Evolutionary conservation across 1,139 yeast species (phyloP).

Genomic region (Candida freyschussii): DNA sequence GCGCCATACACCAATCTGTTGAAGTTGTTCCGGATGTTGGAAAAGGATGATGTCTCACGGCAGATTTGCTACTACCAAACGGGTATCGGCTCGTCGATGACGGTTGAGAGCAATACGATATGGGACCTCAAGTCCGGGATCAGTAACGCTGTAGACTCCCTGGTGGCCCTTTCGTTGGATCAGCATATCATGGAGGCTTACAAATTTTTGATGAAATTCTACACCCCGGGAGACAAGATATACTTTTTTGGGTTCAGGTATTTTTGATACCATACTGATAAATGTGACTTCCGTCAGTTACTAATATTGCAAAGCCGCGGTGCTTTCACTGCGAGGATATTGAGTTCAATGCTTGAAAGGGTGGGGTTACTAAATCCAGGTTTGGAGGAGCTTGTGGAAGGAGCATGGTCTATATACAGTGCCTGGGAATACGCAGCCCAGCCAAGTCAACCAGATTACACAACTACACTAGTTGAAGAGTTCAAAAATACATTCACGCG

Average conservation of each 20-base stretch:
- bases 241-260: slow-evolving; percentile 54
- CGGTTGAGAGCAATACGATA: slow-evolving; percentile 33
- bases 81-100: slow-evolving; percentile 53
- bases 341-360: slow-evolving; percentile 58
- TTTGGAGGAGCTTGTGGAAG: slow-evolving; percentile 45
- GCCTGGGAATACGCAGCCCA: slow-evolving; percentile 61
- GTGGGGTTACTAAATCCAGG: slow-evolving; percentile 54
- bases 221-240: slow-evolving; percentile 44
- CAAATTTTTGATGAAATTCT: slow-evolving; percentile 43
- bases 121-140: slow-evolving; percentile 21
- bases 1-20: slow-evolving; percentile 52
- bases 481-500: slow-evolving; percentile 50
- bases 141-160: slow-evolving; percentile 38
- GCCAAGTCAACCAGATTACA: slow-evolving; percentile 40
- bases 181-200: slow-evolving; percentile 55
- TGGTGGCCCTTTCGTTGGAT: slow-evolving; percentile 50
- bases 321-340: slow-evolving; percentile 56
- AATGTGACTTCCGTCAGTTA: neutral
- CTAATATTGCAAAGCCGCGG: slow-evolving; percentile 42
- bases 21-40: slow-evolving; percentile 47
- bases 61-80: slow-evolving; percentile 64
- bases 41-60: slow-evolving; percentile 33
- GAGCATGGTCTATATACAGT: slow-evolving; percentile 58
- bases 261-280: neutral
- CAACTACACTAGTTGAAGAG: slow-evolving; percentile 42